Conservation (phyloP, 345 rosid species). For the Populus deltoides region DNA sequence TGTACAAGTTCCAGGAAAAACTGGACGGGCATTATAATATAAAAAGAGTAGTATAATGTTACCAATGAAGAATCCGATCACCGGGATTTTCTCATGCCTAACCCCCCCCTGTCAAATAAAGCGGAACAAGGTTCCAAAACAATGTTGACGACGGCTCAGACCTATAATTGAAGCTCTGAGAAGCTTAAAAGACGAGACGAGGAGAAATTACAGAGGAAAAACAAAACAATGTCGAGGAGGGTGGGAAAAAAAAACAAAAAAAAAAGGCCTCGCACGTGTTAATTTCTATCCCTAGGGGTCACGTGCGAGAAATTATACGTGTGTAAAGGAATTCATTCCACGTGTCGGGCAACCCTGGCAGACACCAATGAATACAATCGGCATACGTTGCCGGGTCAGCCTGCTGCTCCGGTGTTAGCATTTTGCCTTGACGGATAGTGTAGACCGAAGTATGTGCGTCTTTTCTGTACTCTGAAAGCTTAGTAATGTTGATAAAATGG, state of each 20-base stretch:
- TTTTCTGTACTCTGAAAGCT: constrained; percentile 73
- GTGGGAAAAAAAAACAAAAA: not conserved
- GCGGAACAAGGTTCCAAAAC: not conserved
- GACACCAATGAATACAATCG: constrained; percentile 97
- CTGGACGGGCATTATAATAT: no score
- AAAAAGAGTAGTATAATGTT: no score
- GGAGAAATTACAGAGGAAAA: not conserved
- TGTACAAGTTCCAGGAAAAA: no score
- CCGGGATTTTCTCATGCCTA: not conserved
- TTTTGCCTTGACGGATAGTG: constrained; percentile 80
- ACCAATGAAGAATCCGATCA: no score
- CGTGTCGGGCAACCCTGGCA: constrained; percentile 88
- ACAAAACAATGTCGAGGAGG: not conserved
- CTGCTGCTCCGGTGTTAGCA: constrained; percentile 66
- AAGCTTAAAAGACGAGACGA: not conserved
- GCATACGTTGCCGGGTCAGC: constrained; percentile 81
- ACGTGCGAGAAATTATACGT: constrained; percentile 59
- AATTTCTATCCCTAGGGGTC: constrained; percentile 24
- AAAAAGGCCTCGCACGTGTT: not conserved
- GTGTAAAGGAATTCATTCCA: constrained; percentile 89
- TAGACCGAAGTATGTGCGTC: constrained; percentile 88
- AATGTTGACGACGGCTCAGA: not conserved
- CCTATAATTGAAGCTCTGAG: not conserved
- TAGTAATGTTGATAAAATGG: constrained; percentile 66
- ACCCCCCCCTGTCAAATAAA: not conserved